A percentile compares a stretch with the other conserved stretches of the same genome.
phyloP scores from a whole-genome alignment of 2,329 filamentous ascomycete species.

The Lecanosticta acicola region DNA sequence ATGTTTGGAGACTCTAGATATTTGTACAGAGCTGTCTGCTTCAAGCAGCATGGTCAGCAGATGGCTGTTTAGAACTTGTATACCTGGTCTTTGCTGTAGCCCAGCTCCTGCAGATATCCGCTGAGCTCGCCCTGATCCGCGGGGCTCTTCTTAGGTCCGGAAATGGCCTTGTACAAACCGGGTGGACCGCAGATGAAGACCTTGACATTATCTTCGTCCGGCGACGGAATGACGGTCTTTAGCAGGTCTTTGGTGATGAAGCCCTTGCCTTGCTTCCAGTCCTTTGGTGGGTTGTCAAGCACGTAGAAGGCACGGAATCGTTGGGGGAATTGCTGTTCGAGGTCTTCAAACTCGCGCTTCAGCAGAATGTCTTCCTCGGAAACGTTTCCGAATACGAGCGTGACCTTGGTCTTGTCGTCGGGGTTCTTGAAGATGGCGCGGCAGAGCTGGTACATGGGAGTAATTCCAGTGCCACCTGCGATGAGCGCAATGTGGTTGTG shows the following conservation, averaged over 20 bases:
- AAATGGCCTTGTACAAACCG: slow-evolving; percentile 87
- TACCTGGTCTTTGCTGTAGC: slow-evolving; percentile 81
- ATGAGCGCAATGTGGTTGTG: slow-evolving; percentile 81
- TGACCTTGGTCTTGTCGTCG: slow-evolving; percentile 95
- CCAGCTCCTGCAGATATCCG: slow-evolving; percentile 76
- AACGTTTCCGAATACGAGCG: slow-evolving; percentile 88
- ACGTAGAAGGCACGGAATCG: slow-evolving; percentile 94
- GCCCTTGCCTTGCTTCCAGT: slow-evolving; percentile 71
- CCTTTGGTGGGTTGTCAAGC: slow-evolving; percentile 75
- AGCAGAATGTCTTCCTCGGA: slow-evolving; percentile 85
- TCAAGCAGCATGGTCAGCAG: background rate
- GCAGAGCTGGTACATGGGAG: slow-evolving; percentile 93
- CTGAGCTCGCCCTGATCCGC: slow-evolving; percentile 86
- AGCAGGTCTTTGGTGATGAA: slow-evolving; percentile 84
- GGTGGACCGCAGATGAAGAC: slow-evolving; percentile 94
- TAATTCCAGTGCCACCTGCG: slow-evolving; percentile 94
- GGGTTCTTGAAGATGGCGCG: slow-evolving; percentile 94
- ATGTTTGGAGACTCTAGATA: slow-evolving; percentile 5
- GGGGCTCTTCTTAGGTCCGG: slow-evolving; percentile 84
- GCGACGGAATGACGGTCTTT: slow-evolving; percentile 90
- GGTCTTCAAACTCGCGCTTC: slow-evolving; percentile 73
- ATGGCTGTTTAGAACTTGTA: slow-evolving; percentile 85
- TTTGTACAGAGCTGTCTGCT: slow-evolving; percentile 11
- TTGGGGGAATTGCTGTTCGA: slow-evolving; percentile 93
- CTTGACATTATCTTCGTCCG: slow-evolving; percentile 89